A percentile compares a stretch with the other conserved stretches of the same genome.
phyloP scores from a whole-genome alignment of 306 rosid genomes.

The Sesbania bispinosa region DNA sequence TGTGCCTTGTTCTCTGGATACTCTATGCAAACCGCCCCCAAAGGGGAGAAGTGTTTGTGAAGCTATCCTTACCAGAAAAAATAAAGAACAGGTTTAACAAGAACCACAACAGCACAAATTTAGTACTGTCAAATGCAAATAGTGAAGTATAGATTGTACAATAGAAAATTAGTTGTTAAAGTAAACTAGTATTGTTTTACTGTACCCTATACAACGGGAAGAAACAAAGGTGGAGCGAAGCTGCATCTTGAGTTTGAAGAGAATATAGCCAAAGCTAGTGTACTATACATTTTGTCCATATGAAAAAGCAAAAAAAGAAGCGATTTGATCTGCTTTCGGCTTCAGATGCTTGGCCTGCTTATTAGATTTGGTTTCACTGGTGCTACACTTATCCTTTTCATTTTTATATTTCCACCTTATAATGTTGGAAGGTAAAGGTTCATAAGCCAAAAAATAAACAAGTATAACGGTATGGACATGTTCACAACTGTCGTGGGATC shows the following conservation, averaged over 20 bases:
- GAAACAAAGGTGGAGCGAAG: slow-evolving; percentile 76
- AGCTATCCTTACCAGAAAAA: slow-evolving; percentile 44
- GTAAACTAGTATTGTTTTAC: slow-evolving; percentile 1
- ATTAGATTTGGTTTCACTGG: too few species aligned
- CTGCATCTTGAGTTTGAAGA: slow-evolving; percentile 38
- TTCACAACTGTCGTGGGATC: not conserved
- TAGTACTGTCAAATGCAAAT: slow-evolving; percentile 29
- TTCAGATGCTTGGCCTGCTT: too few species aligned
- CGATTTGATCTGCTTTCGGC: too few species aligned
- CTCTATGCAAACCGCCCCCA: slow-evolving; percentile 90
- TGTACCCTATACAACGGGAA: slow-evolving; percentile 24
- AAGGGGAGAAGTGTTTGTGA: slow-evolving; percentile 76
- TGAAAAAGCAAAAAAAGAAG: not conserved
- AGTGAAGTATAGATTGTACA: slow-evolving; percentile 38
- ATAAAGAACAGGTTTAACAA: slow-evolving; percentile 32
- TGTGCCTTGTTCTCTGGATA: slow-evolving; percentile 90
- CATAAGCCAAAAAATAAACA: too few species aligned
- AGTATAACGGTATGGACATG: too few species aligned
- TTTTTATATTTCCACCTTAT: too few species aligned
- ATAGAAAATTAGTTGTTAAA: slow-evolving; percentile 19
- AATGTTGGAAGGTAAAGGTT: too few species aligned
- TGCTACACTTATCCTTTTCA: too few species aligned
- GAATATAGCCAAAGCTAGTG: slow-evolving; percentile 20
- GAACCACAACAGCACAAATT: slow-evolving; percentile 12
- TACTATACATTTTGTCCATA: slow-evolving; percentile 16